These are phyloP conservation scores for Verticillium klebahnii DNA, from an alignment of 2,329 filamentous ascomycete genomes.

Conservation along the genomic window DNA sequence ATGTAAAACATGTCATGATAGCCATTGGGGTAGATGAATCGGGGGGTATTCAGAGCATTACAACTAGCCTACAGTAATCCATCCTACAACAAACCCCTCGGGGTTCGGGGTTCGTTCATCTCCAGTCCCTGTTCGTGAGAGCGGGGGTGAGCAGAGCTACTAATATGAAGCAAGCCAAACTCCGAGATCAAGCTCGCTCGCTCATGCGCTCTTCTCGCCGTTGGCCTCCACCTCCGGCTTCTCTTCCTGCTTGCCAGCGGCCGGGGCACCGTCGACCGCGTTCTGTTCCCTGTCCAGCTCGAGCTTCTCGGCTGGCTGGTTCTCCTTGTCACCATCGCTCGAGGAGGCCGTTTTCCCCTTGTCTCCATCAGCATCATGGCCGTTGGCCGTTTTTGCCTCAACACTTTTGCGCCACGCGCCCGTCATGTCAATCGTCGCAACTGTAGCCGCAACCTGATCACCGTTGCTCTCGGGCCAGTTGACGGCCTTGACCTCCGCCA, in stretches of 20 bases:
- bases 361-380: constrained; percentile 16
- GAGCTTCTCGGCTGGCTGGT: constrained; percentile 23
- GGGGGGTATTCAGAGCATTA: neutral
- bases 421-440: constrained; percentile 20
- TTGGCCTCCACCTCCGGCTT: constrained; percentile 4
- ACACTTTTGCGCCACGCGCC: neutral
- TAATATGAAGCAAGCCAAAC: neutral
- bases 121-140: neutral
- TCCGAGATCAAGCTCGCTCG: neutral
- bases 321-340: constrained; percentile 44
- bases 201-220: neutral
- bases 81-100: neutral
- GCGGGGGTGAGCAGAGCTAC: neutral
- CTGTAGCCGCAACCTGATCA: constrained; percentile 20
- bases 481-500: constrained; percentile 43
- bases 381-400: constrained; percentile 11
- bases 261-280: neutral
- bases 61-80: neutral
- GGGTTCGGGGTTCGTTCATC: neutral
- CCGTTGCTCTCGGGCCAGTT: constrained; percentile 10
- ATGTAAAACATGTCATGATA: neutral
- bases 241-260: neutral
- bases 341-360: constrained; percentile 20
- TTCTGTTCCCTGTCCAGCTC: neutral
- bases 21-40: neutral